Conservation (phyloP, 2,329 filamentous ascomycete genomes). For the Didymella lethalis region DNA sequence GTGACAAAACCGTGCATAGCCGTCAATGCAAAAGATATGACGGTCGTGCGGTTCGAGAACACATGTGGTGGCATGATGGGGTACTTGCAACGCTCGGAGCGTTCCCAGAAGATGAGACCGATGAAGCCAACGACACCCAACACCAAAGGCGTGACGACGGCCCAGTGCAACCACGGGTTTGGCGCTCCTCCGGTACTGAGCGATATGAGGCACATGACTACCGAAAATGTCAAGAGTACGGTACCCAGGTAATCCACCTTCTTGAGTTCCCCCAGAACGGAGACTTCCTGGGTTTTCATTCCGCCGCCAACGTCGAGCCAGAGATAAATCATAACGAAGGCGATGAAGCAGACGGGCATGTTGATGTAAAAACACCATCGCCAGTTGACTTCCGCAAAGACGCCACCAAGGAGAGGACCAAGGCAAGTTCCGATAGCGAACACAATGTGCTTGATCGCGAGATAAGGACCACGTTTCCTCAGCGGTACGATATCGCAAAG, state of each 20-base stretch:
- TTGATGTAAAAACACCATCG: slow-evolving; percentile 57
- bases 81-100: slow-evolving; percentile 37
- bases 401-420: slow-evolving; percentile 44
- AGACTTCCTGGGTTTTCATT: slow-evolving; percentile 22
- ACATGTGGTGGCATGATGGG: slow-evolving; percentile 55
- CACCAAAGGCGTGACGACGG: slow-evolving; percentile 55
- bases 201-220: slow-evolving; percentile 54
- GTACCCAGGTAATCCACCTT: slow-evolving; percentile 57
- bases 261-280: slow-evolving; percentile 28
- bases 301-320: slow-evolving; percentile 42
- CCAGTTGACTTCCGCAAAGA: slow-evolving; percentile 51
- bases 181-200: slow-evolving; percentile 56
- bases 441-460: slow-evolving; percentile 38
- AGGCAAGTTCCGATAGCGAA: slow-evolving; percentile 40
- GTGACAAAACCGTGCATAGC: slow-evolving; percentile 43
- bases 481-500: slow-evolving; percentile 61
- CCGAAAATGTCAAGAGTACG: slow-evolving; percentile 51
- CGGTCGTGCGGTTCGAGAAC: slow-evolving; percentile 55
- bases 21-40: slow-evolving; percentile 46
- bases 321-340: slow-evolving; percentile 38
- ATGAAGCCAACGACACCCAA: slow-evolving; percentile 54
- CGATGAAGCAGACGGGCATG: slow-evolving; percentile 42
- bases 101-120: slow-evolving; percentile 52
- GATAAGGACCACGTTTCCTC: slow-evolving; percentile 54
- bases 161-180: slow-evolving; percentile 54